These are phyloP conservation scores for Aureobasidium pullulans DNA, from an alignment of 2,329 filamentous ascomycete genomes.

Conservation along the genomic window DNA sequence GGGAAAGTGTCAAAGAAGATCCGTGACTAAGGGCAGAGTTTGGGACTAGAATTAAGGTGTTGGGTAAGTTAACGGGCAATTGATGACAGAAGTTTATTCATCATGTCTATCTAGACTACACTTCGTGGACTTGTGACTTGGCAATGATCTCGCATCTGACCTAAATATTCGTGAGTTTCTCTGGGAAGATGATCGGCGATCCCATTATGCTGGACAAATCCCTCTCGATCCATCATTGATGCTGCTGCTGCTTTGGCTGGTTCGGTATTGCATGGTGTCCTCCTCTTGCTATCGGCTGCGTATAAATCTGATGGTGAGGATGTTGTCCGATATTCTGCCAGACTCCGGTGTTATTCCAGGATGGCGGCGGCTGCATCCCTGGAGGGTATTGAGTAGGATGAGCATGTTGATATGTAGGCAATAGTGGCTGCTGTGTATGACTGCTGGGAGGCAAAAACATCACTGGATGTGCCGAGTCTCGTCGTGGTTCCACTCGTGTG, in stretches of 20 bases:
- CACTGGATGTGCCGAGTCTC: conserved; percentile 7
- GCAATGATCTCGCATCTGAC: no score
- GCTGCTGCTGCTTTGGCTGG: background rate
- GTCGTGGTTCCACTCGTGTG: background rate
- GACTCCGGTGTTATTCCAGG: background rate
- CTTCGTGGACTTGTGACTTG: no score
- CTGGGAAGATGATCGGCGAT: no score
- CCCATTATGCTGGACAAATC: no score
- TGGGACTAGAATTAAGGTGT: no score
- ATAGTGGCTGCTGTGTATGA: background rate
- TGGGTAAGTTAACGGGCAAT: no score
- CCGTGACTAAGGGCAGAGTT: no score
- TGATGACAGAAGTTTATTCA: no score
- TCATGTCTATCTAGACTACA: no score
- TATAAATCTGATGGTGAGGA: background rate
- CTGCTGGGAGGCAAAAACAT: background rate
- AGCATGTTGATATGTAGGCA: background rate
- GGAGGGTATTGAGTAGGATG: background rate
- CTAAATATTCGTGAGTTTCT: no score
- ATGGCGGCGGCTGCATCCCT: background rate
- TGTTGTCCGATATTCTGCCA: background rate
- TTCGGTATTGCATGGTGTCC: background rate
- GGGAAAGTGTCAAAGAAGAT: no score
- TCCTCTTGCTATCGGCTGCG: background rate
- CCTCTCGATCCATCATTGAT: no score